A percentile compares a stretch with the other conserved stretches of the same genome.
phyloP scores from a whole-genome alignment of 495 filamentous ascomycete species.

The Penicillium cosmopolitanum region DNA sequence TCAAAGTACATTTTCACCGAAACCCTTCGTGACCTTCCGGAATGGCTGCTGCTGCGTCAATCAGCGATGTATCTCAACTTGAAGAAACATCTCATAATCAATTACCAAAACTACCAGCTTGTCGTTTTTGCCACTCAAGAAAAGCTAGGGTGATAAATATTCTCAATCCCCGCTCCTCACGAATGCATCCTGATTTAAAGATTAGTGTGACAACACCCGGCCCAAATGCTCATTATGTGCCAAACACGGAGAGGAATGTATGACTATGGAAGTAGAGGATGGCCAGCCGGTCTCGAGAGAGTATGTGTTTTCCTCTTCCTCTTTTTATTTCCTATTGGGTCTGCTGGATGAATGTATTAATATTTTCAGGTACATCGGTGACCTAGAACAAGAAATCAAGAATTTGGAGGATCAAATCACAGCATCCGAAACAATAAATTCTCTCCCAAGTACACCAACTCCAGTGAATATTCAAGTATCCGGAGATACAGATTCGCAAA shows the following conservation, averaged over 20 bases:
- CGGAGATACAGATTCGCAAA: neutral
- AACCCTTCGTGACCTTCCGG: neutral
- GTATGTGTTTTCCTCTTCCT: conserved; percentile 10
- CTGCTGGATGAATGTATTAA: neutral
- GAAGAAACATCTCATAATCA: conserved; percentile 2
- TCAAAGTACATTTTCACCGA: neutral
- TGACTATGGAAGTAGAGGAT: conserved; percentile 25
- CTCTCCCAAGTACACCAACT: neutral
- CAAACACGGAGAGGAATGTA: conserved; percentile 26
- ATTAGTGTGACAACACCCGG: conserved; percentile 31
- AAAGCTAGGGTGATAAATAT: conserved; percentile 28
- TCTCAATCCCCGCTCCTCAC: no score
- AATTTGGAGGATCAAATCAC: conserved; percentile 11
- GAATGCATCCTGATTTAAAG: neutral
- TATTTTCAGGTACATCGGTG: conserved; percentile 23
- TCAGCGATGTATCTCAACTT: neutral
- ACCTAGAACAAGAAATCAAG: conserved; percentile 27
- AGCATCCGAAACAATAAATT: neutral
- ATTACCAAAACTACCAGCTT: conserved; percentile 29
- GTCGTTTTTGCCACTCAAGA: conserved; percentile 32
- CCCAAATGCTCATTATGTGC: conserved; percentile 30
- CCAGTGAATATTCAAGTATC: neutral
- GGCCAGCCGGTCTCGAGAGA: conserved; percentile 22
- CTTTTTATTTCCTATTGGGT: neutral
- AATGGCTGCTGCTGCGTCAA: neutral